phyloP scores from a whole-genome alignment of 305 asterid genomes.

The Fraxinus baroniana region DNA sequence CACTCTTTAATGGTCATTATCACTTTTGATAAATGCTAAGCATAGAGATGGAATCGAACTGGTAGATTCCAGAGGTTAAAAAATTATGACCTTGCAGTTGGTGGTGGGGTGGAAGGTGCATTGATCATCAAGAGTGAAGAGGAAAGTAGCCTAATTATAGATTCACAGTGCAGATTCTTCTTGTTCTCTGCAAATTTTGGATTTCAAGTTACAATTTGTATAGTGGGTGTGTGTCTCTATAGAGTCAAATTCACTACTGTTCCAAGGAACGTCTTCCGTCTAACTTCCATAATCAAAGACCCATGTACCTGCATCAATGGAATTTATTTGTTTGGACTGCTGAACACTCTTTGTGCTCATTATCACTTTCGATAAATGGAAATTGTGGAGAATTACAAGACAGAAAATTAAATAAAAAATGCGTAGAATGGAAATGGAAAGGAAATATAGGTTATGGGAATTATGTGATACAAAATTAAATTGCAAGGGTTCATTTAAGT shows the following conservation, averaged over 20 bases:
- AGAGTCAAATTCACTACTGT: neutral
- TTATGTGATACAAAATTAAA: neutral
- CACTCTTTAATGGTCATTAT: neutral
- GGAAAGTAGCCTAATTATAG: neutral
- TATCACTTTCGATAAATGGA: neutral
- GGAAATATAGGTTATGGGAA: neutral
- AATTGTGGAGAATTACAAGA: neutral
- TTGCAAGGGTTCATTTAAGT: neutral
- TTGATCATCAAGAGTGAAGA: neutral
- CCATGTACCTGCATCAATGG: neutral
- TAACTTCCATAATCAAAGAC: neutral
- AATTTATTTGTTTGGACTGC: neutral
- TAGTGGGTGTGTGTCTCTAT: neutral
- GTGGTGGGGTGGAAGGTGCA: neutral
- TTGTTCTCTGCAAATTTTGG: neutral
- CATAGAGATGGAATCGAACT: neutral
- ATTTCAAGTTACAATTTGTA: neutral
- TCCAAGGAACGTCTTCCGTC: neutral
- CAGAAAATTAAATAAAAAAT: neutral
- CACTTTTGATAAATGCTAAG: neutral
- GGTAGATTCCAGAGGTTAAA: neutral
- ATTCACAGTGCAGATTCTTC: neutral
- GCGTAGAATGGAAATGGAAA: neutral
- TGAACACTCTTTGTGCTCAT: neutral
- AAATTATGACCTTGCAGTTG: neutral